A percentile compares a stretch with the other conserved stretches of the same genome.
Evolutionary conservation across 306 rosid species (phyloP).

Genomic region (Bauhinia variegata): DNA sequence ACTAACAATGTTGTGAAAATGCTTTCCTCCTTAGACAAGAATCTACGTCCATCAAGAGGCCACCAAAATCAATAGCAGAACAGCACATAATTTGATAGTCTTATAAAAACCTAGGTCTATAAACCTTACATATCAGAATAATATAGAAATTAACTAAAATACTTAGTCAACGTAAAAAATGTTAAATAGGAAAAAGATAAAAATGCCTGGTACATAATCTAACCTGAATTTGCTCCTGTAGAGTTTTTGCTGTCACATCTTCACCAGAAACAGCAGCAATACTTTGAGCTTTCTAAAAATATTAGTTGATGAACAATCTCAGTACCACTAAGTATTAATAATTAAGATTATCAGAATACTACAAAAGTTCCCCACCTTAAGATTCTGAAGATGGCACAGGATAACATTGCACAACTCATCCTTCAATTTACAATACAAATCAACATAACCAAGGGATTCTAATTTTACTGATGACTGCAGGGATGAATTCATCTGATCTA

Average conservation of each 20-base stretch:
- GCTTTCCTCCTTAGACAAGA: too few species aligned
- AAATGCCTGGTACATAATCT: constrained; percentile 31
- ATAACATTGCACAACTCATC: constrained; percentile 55
- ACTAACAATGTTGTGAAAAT: too few species aligned
- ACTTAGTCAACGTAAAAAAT: neutral
- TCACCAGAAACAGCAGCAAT: constrained; percentile 55
- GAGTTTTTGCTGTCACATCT: constrained; percentile 50
- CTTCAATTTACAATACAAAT: constrained; percentile 71
- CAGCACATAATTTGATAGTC: neutral
- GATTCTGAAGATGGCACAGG: constrained; percentile 58
- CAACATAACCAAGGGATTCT: constrained; percentile 54
- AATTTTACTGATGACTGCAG: constrained; percentile 38
- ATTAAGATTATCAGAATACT: constrained; percentile 27
- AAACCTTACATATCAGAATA: neutral
- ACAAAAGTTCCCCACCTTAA: constrained; percentile 58
- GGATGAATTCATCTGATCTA: constrained; percentile 43
- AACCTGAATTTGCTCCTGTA: constrained; percentile 76
- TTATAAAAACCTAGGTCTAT: neutral
- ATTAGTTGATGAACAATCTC: constrained; percentile 34
- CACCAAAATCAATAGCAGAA: neutral
- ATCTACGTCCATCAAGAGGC: neutral
- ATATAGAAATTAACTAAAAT: neutral
- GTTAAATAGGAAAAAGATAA: constrained; percentile 13
- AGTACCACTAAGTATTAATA: constrained; percentile 26
- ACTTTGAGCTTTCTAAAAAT: constrained; percentile 60